These are phyloP conservation scores for Arctium minus DNA, from an alignment of 129 eudicot species.

Conservation along the genomic window DNA sequence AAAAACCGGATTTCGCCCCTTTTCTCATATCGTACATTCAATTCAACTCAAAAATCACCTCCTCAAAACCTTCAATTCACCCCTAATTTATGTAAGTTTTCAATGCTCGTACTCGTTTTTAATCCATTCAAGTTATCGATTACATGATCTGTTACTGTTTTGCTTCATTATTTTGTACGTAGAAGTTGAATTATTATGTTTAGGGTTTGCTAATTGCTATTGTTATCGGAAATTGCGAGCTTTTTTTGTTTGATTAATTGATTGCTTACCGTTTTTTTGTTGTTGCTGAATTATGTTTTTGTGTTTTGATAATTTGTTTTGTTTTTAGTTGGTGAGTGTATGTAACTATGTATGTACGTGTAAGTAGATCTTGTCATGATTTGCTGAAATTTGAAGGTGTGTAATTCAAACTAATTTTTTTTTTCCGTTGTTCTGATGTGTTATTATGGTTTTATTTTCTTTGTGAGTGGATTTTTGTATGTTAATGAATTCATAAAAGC, in stretches of 20 bases:
- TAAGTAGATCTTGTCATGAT: not conserved
- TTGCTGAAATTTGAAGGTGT: not conserved
- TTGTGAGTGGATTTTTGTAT: not conserved
- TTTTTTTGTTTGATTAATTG: not conserved
- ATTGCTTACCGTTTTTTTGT: not conserved
- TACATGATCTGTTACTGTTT: constrained; percentile 8
- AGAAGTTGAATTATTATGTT: constrained; percentile 8
- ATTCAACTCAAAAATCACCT: constrained; percentile 23
- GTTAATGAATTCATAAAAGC: not conserved
- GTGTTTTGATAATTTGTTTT: not conserved
- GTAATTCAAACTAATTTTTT: not conserved
- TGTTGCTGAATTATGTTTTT: not conserved
- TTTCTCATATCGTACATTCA: not conserved
- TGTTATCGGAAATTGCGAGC: not conserved
- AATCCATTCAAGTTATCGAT: not conserved
- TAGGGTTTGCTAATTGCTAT: constrained; percentile 24
- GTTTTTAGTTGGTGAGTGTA: not conserved
- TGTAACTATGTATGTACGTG: not conserved
- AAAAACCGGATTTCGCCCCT: not conserved
- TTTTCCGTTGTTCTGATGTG: not conserved
- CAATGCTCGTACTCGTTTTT: not conserved
- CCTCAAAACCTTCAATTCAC: not conserved
- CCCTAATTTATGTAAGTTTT: constrained; percentile 19
- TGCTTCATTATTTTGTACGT: constrained; percentile 8
- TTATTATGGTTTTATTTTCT: not conserved